Evolutionary conservation across 75 land plant species (phyloP).

Genomic region (Pinus albicaulis): DNA sequence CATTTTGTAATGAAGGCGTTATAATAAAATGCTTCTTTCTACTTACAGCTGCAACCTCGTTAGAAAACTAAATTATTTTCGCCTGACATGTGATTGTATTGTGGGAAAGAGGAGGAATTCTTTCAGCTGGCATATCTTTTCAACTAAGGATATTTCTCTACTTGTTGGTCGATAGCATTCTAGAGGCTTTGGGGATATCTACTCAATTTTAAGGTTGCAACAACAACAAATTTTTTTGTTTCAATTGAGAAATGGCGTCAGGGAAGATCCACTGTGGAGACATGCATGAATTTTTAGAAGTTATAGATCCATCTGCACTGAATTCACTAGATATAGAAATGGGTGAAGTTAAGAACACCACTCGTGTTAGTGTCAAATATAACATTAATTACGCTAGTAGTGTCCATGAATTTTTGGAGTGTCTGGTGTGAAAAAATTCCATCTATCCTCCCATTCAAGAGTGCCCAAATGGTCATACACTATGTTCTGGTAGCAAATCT

Average conservation of each 20-base stretch:
- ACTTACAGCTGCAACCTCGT: too few relatives aligned
- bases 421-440: constrained; percentile 80
- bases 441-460: constrained; percentile 90
- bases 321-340: not conserved
- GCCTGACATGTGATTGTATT: too few relatives aligned
- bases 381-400: constrained; percentile 18
- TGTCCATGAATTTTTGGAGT: constrained; percentile 81
- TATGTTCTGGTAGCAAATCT: not conserved
- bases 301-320: not conserved
- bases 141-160: too few relatives aligned
- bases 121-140: too few relatives aligned
- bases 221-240: too few relatives aligned
- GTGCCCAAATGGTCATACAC: not conserved
- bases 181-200: too few relatives aligned
- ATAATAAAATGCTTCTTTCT: too few relatives aligned
- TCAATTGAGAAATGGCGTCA: not conserved
- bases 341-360: not conserved
- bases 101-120: too few relatives aligned
- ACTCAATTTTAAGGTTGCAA: too few relatives aligned
- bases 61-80: too few relatives aligned
- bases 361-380: constrained; percentile 4
- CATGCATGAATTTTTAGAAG: constrained; percentile 8
- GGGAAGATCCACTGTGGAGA: constrained; percentile 8
- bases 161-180: too few relatives aligned
- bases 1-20: too few relatives aligned